Conservation (phyloP, 768 basidiomycete genomes). For the Tylopilus vinaceipallidus region DNA sequence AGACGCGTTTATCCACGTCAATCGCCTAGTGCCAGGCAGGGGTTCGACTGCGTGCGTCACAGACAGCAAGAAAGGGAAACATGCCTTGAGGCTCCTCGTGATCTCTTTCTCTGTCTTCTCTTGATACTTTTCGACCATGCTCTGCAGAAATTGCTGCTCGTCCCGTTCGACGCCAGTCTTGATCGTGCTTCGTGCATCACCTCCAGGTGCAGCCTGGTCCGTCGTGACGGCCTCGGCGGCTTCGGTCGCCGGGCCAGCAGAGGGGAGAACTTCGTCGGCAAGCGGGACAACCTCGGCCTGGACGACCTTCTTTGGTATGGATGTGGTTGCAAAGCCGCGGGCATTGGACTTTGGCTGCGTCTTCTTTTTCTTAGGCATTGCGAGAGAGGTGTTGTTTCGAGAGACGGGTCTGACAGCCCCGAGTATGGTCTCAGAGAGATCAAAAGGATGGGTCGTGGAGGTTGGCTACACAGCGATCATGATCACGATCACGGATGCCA, state of each 20-base stretch:
- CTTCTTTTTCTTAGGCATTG: conserved; percentile 86
- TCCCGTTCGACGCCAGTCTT: conserved; percentile 38
- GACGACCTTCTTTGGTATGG: conserved; percentile 72
- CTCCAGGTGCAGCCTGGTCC: conserved; percentile 1
- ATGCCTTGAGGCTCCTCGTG: conserved; percentile 64
- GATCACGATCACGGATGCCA: background rate
- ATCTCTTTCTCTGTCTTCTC: conserved; percentile 90
- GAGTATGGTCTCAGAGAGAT: background rate
- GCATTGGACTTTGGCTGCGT: conserved; percentile 70
- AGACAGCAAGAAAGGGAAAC: background rate
- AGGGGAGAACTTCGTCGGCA: conserved; percentile 3
- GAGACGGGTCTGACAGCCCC: background rate
- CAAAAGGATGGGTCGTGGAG: too few relatives aligned
- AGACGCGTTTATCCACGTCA: conserved; percentile 76
- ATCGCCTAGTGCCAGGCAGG: conserved; percentile 47
- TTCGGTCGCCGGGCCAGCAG: conserved; percentile 6
- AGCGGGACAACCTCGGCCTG: conserved; percentile 27
- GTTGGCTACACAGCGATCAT: background rate
- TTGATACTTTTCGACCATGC: conserved; percentile 76
- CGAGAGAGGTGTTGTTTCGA: background rate
- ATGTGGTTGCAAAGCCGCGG: conserved; percentile 80
- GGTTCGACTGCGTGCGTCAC: background rate
- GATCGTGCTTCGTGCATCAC: conserved; percentile 18
- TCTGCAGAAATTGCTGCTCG: conserved; percentile 63
- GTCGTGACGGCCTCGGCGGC: conserved; percentile 4